These are phyloP conservation scores for Lasiodiplodia theobromae DNA, from an alignment of 2,329 filamentous ascomycete genomes.

Conservation along the genomic window DNA sequence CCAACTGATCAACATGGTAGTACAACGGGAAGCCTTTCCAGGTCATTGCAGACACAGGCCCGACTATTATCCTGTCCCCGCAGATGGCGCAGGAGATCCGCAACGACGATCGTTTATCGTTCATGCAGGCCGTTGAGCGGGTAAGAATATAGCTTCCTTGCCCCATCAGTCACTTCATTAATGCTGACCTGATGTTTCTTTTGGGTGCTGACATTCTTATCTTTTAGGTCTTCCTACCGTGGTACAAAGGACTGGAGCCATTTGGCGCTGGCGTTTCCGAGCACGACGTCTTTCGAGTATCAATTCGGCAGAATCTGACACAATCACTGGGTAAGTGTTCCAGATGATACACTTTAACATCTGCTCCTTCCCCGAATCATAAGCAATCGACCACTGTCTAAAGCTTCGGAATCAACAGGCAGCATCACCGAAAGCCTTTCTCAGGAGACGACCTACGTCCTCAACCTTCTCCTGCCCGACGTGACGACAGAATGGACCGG, in stretches of 20 bases:
- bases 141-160: background rate
- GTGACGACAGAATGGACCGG: conserved; percentile 25
- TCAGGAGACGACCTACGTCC: background rate
- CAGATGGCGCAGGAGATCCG: conserved; percentile 19
- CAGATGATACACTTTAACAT: background rate
- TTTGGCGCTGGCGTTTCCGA: background rate
- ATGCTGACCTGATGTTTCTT: background rate
- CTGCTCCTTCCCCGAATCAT: background rate
- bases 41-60: background rate
- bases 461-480: conserved; percentile 20
- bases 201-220: no score
- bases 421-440: conserved; percentile 12
- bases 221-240: background rate
- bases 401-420: background rate
- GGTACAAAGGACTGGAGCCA: conserved; percentile 7
- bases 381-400: background rate
- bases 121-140: conserved; percentile 1
- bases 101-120: conserved; percentile 12
- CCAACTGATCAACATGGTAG: background rate
- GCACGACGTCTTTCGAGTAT: background rate
- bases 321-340: conserved; percentile 4
- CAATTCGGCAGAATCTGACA: conserved; percentile 1
- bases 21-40: conserved; percentile 11
- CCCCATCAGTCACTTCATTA: no score
- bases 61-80: background rate